phyloP scores from a whole-genome alignment of 1,284 basidiomycete species.

The Leccinum pseudoinsigne region DNA sequence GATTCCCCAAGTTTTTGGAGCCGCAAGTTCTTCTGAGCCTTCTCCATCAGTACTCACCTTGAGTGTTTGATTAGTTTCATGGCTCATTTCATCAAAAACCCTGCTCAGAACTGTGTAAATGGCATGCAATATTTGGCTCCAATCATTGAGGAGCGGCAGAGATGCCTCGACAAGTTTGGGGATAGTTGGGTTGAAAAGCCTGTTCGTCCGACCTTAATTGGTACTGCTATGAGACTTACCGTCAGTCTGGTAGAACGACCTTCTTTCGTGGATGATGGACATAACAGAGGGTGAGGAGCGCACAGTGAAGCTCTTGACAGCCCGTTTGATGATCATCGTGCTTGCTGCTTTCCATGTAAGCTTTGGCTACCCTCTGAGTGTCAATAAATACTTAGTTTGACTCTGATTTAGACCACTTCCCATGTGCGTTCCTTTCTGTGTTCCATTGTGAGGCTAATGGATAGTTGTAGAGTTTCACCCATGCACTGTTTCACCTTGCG shows the following conservation, averaged over 20 bases:
- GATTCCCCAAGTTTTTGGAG: slow-evolving; percentile 40
- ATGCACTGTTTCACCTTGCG: slow-evolving; percentile 39
- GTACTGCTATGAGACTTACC: neutral
- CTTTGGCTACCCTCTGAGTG: no score
- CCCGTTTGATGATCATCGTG: slow-evolving; percentile 36
- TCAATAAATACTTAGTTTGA: neutral
- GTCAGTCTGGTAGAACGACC: slow-evolving; percentile 35
- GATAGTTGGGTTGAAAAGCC: slow-evolving; percentile 39
- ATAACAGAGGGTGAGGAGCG: slow-evolving; percentile 34
- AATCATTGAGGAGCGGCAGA: slow-evolving; percentile 38
- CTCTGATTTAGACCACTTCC: slow-evolving; percentile 13
- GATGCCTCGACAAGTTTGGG: slow-evolving; percentile 32
- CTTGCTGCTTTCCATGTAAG: slow-evolving; percentile 41
- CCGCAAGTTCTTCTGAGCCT: slow-evolving; percentile 29
- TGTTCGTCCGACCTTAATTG: slow-evolving; percentile 24
- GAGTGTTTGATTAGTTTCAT: neutral
- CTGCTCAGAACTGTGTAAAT: slow-evolving; percentile 9
- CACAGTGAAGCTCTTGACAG: slow-evolving; percentile 30
- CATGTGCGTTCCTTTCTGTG: slow-evolving; percentile 11
- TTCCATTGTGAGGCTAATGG: neutral
- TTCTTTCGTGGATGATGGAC: slow-evolving; percentile 48
- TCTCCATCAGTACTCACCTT: neutral
- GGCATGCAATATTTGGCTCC: slow-evolving; percentile 34
- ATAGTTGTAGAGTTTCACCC: slow-evolving; percentile 30
- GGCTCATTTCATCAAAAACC: slow-evolving; percentile 23